Evolutionary conservation across 768 basidiomycete genomes (phyloP).

Genomic region (Punctularia strigosozonata): DNA sequence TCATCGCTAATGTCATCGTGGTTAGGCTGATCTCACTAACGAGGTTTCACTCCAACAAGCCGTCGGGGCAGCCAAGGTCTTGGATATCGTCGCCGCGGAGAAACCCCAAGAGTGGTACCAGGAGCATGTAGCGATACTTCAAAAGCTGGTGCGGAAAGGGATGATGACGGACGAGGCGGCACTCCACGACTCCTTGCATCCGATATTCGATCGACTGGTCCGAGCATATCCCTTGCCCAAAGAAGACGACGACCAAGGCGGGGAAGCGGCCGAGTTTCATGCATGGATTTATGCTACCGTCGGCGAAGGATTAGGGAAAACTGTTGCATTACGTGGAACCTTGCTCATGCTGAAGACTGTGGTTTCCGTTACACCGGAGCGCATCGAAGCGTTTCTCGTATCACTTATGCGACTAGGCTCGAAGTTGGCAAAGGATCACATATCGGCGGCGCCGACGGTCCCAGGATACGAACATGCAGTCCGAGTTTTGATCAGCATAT

Average conservation of each 20-base stretch:
- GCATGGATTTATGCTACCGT: slow-evolving; percentile 64
- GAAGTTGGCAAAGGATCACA: slow-evolving; percentile 82
- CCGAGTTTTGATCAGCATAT: slow-evolving; percentile 59
- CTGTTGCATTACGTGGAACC: slow-evolving; percentile 61
- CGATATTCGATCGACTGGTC: slow-evolving; percentile 74
- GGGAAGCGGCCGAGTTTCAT: slow-evolving; percentile 69
- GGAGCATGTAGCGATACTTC: slow-evolving; percentile 57
- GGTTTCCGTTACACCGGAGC: slow-evolving; percentile 67
- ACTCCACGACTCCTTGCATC: slow-evolving; percentile 73
- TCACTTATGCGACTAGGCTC: slow-evolving; percentile 75
- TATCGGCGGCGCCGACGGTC: slow-evolving; percentile 19
- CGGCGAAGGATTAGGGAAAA: slow-evolving; percentile 67
- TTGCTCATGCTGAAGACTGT: slow-evolving; percentile 83
- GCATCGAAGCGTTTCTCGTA: slow-evolving; percentile 68
- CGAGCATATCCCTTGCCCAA: slow-evolving; percentile 66
- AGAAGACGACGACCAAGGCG: slow-evolving; percentile 57
- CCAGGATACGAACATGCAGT: slow-evolving; percentile 46
- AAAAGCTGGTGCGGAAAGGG: slow-evolving; percentile 81
- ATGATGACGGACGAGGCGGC: slow-evolving; percentile 67
- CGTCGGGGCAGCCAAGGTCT: slow-evolving; percentile 74
- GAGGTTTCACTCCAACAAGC: slow-evolving; percentile 61
- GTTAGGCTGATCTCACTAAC: slow-evolving; percentile 57
- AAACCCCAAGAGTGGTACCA: slow-evolving; percentile 78
- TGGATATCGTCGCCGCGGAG: slow-evolving; percentile 75
- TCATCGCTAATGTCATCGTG: slow-evolving; percentile 1